Evolutionary conservation across 164 flowering plant species (phyloP).

Genomic region (Berberis thunbergii): DNA sequence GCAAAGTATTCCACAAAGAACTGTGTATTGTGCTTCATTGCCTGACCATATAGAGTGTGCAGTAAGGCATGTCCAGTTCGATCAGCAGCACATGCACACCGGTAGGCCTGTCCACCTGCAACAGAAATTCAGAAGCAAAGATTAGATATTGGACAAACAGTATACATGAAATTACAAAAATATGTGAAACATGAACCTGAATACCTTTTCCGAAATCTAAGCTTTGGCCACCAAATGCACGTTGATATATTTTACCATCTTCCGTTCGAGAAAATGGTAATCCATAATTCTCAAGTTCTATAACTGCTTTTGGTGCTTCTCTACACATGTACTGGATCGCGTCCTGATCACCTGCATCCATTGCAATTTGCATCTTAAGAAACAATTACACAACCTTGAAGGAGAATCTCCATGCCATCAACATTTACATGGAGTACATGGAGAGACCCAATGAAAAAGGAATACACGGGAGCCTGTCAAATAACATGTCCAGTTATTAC

Average conservation of each 20-base stretch:
- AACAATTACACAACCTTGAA: background rate
- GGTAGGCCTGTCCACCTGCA: constrained; percentile 98
- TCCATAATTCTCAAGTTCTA: constrained; percentile 97
- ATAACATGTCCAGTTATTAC: no score
- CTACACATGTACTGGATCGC: constrained; percentile 99
- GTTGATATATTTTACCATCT: constrained; percentile 94
- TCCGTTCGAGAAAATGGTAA: constrained; percentile 97
- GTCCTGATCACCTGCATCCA: constrained; percentile 80
- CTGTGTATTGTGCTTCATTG: constrained; percentile 95
- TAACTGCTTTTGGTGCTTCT: constrained; percentile 98
- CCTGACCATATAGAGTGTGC: constrained; percentile 96
- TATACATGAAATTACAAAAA: background rate
- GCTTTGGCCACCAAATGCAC: constrained; percentile 99
- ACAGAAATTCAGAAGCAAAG: constrained; percentile 10
- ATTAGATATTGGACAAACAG: constrained; percentile 7
- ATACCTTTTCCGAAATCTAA: constrained; percentile 93
- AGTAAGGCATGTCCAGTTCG: constrained; percentile 95
- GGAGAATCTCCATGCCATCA: background rate
- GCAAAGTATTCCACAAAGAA: constrained; percentile 98
- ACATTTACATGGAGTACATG: no score
- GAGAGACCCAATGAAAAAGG: no score
- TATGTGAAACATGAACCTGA: constrained; percentile 1
- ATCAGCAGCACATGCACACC: constrained; percentile 99
- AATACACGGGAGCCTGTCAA: no score
- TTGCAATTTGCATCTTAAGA: background rate